Conservation (phyloP, 225 moss, liverwort and hornwort genomes). For the Pseudisothecium myosuroides region DNA sequence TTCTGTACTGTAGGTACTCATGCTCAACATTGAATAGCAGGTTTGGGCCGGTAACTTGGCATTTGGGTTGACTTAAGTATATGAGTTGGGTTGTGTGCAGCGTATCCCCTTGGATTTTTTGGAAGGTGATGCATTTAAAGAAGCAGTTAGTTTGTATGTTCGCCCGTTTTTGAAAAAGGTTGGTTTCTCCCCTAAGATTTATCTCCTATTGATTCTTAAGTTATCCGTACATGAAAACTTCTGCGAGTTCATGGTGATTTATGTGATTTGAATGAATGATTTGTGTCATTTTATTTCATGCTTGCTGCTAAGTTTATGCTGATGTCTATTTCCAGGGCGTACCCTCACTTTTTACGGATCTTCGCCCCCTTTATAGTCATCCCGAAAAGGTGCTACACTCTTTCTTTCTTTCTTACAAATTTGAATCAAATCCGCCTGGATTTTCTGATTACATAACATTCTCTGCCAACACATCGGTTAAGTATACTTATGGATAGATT, state of each 20-base stretch:
- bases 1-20: background rate
- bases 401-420: background rate
- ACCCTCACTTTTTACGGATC: conserved; percentile 91
- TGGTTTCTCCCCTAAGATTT: background rate
- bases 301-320: background rate
- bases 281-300: background rate
- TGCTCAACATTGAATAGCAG: background rate
- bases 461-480: background rate
- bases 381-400: conserved; percentile 39
- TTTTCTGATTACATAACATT: background rate
- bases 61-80: background rate
- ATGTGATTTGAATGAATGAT: background rate
- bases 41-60: background rate
- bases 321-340: conserved; percentile 49
- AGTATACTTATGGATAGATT: background rate
- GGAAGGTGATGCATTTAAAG: conserved; percentile 50
- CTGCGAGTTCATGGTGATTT: background rate
- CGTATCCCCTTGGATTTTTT: conserved; percentile 97
- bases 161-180: conserved; percentile 80
- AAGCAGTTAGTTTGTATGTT: conserved; percentile 59
- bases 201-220: background rate
- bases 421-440: background rate
- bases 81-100: conserved; percentile 15
- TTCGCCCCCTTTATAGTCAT: conserved; percentile 72
- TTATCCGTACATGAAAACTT: background rate